Base-by-base conservation (phyloP, 1,139 yeast species). In the Saccharomycopsis hybrid region DNA sequence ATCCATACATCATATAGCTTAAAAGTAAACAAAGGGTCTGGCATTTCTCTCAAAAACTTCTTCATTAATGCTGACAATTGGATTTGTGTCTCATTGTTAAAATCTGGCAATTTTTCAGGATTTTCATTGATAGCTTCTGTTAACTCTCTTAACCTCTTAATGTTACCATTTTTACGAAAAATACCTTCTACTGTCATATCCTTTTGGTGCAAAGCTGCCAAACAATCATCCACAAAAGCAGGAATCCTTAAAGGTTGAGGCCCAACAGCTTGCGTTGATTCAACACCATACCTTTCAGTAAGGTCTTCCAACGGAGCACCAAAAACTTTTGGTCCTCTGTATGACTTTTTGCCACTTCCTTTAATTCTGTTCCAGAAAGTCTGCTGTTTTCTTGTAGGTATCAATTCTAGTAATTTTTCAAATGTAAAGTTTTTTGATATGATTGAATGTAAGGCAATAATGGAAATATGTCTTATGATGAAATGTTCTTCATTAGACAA, bases 141-240 rank as follows among this genome's bases (percentile, higher is more conserved):
- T 54, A 90, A 70, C 58, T 83, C 88, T 57, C 85, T 79, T 48
- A 92, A 71, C 45, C 86, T 77, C 59, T 90, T 82, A 60, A 94
- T 92, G 62, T 94, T 94, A 62, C 99, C 99, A 63, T 94, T 94
- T 62, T 90, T 85, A 60, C 99, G 77, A 72, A 94, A 94, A 7
- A 94, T 85, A 53, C 98, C 98, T 66, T 92, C 98, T 25, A 89
- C 92, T 2, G 97, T 86, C 87, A 94, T 83, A 68, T 92, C 97
- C 73, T 87, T 88, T 53, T 86, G 95, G 53, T 87, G 78, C 71
- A 94, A 78, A 1, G 95, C 87, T 46, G 79, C 78, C 44, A 94
- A 78, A 18, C 90, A 71, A 60, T 92, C 97, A 61, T 92, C 97
- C 48, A 94, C 74, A 43, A 94, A 74, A 47, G 87, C 77, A 0